Evolutionary conservation across 202 grass and related monocot genomes (phyloP).

Genomic region (Zizania palustris): DNA sequence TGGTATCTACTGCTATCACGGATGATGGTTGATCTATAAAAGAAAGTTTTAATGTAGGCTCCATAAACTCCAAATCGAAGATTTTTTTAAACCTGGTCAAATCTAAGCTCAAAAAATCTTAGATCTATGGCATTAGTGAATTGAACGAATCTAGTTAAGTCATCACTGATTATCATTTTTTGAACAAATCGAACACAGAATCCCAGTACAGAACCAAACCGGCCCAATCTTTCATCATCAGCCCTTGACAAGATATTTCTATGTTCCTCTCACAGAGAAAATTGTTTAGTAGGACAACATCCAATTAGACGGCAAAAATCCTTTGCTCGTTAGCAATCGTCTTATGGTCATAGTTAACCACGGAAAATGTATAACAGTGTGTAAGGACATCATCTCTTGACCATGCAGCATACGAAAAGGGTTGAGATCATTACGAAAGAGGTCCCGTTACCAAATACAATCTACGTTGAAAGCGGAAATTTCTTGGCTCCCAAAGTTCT

Average conservation of each 20-base stretch:
- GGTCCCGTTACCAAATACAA: conserved; percentile 18
- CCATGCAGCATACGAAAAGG: not conserved
- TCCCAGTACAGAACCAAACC: no score
- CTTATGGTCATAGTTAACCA: not conserved
- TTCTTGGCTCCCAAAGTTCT: conserved; percentile 36
- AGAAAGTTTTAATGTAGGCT: no score
- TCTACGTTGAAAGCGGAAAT: conserved; percentile 27
- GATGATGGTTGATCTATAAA: no score
- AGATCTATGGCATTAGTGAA: no score
- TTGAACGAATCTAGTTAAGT: no score
- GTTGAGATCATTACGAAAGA: not conserved
- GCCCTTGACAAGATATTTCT: not conserved
- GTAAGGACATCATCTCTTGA: not conserved
- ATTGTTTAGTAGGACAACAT: not conserved
- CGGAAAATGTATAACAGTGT: not conserved
- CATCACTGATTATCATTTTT: no score
- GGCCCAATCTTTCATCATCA: no score
- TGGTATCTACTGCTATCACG: not conserved
- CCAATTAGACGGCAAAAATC: not conserved
- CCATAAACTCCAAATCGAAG: no score
- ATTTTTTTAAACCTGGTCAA: no score
- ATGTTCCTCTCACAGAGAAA: not conserved
- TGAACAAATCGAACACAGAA: no score
- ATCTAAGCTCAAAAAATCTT: no score
- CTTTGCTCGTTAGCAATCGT: not conserved